Base-by-base conservation (phyloP, 371 early-diverging fungal species). In the Amoeboaphelidium occidentale region DNA sequence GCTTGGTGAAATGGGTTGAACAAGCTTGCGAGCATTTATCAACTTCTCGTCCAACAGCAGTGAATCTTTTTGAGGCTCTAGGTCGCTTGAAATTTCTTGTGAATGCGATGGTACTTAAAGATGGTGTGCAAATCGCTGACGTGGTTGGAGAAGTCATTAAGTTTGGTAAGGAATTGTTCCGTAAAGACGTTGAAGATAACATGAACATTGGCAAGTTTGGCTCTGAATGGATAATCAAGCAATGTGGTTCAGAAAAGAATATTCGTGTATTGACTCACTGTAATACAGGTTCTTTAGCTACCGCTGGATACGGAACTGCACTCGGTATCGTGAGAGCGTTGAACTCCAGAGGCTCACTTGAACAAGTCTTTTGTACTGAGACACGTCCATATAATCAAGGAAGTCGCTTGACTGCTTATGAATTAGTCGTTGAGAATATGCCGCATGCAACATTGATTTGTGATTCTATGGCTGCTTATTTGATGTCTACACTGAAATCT, bases 311-410 rank as follows among this genome's bases (percentile, higher is more conserved):
- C 58, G 66, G 64, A 2, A 66, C 67, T 17, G 67, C 67, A 2
- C 57, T 70, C 1, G 71, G 71, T 23, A 83, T 94, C 52, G 77
- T 91, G 46, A 79, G 92, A 22, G 71, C 78, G 24, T 58, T 94
- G 39, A 67, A 84, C 50, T 23, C 51, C 17, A 60, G 54, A 20
- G 61, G 64, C 3, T 49, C 61, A 1, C 63, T 89, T 23, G 65
- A 70, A 13, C 89, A 83, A 51, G 87, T 79, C 23, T 90, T 74
- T 52, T 94, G 87, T 62, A 87, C 92, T 17, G 93, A 94, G 58
- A 94, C 93, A 2, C 67, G 96, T 20, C 96, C 93, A 4, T 94
- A 94, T 63, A 91, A 90, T 65, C 92, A 94, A 63, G 96, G 93
- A 0, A 78, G 83, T 2, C 73, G 92, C 6, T 64, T 94, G 52